A percentile compares a stretch with the other conserved stretches of the same genome.
Evolutionary conservation across 352 stramenopile species (phyloP).

Genomic region (Globisporangium canariense): DNA sequence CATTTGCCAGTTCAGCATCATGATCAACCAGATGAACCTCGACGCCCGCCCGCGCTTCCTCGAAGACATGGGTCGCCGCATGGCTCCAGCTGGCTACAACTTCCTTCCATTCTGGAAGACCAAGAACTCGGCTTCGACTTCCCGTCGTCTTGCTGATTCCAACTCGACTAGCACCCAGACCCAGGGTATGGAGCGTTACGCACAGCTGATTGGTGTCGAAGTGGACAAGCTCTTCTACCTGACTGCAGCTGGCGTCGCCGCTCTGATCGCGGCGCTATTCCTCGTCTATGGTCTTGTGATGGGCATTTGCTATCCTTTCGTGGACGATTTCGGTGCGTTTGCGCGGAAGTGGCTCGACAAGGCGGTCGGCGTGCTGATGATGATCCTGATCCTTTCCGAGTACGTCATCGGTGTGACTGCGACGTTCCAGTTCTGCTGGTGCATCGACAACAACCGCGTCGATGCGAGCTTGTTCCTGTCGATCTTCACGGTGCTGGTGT

Average conservation of each 20-base stretch:
- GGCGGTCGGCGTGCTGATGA: slow-evolving; percentile 73
- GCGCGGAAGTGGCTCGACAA: slow-evolving; percentile 77
- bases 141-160: slow-evolving; percentile 29
- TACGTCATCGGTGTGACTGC: slow-evolving; percentile 80
- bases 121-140: slow-evolving; percentile 13
- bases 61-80: slow-evolving; percentile 73
- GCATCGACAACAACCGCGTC: slow-evolving; percentile 54
- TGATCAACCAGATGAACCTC: slow-evolving; percentile 85
- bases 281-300: slow-evolving; percentile 46
- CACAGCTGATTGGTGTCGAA: slow-evolving; percentile 61
- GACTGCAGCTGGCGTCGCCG: slow-evolving; percentile 57
- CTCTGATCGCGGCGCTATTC: slow-evolving; percentile 45
- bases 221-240: slow-evolving; percentile 84
- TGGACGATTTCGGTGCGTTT: slow-evolving; percentile 54
- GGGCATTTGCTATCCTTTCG: slow-evolving; percentile 41
- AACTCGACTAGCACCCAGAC: slow-evolving; percentile 25
- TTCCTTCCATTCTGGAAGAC: slow-evolving; percentile 69
- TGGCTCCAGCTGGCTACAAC: slow-evolving; percentile 54
- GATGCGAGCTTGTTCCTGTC: slow-evolving; percentile 64
- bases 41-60: slow-evolving; percentile 67
- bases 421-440: slow-evolving; percentile 86
- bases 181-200: slow-evolving; percentile 83
- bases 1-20: slow-evolving; percentile 79
- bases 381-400: slow-evolving; percentile 80
- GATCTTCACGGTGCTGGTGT: slow-evolving; percentile 62